Conservation (phyloP, 768 basidiomycete genomes). For the Chalciporus sphaerocephalus region DNA sequence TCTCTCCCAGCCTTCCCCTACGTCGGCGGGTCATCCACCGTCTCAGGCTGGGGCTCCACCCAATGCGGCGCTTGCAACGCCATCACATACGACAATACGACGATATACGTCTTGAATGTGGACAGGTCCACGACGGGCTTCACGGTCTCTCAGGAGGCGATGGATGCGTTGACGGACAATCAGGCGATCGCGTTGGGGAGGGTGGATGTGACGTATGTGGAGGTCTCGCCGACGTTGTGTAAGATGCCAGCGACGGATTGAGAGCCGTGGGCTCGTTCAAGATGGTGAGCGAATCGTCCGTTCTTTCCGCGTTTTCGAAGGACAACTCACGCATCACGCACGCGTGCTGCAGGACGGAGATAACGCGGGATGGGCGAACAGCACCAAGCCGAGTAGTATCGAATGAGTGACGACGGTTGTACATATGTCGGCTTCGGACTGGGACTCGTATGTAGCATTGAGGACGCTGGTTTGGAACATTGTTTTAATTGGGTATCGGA, state of each 20-base stretch:
- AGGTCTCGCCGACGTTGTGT: background rate
- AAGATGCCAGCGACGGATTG: background rate
- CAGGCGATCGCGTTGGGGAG: constrained; percentile 14
- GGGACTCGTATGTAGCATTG: too few relatives aligned
- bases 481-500: too few relatives aligned
- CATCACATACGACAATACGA: constrained; percentile 28
- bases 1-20: constrained; percentile 37
- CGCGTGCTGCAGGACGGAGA: too few relatives aligned
- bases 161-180: constrained; percentile 21
- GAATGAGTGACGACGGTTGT: too few relatives aligned
- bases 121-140: constrained; percentile 45
- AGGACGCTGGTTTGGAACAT: too few relatives aligned
- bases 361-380: too few relatives aligned
- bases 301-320: too few relatives aligned
- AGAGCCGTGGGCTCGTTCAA: background rate
- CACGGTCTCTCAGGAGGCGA: constrained; percentile 30
- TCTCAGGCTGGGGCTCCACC: constrained; percentile 21
- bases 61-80: constrained; percentile 31
- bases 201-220: constrained; percentile 14
- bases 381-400: too few relatives aligned
- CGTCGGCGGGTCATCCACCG: constrained; percentile 30
- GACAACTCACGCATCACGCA: too few relatives aligned
- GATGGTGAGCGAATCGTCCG: background rate
- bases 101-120: constrained; percentile 50
- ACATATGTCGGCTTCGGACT: too few relatives aligned